These are phyloP conservation scores for Trichomonas vaginalis DNA, from an alignment of 208 protist species.

Conservation along the genomic window DNA sequence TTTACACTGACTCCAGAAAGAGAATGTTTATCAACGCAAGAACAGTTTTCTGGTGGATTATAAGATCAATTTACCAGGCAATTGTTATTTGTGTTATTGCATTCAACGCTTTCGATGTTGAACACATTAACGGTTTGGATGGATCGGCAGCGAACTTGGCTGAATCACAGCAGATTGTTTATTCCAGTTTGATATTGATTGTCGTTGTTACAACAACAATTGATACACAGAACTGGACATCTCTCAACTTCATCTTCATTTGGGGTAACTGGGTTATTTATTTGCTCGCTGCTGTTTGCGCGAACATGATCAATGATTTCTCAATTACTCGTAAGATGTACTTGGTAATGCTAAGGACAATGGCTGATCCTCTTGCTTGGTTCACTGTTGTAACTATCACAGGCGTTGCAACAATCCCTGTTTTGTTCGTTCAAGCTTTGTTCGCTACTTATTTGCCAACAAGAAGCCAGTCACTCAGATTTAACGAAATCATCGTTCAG, in stretches of 20 bases:
- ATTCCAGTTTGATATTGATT: not conserved
- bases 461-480: not conserved
- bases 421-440: not conserved
- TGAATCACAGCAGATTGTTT: not conserved
- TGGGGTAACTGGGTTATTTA: conserved; percentile 5
- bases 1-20: not conserved
- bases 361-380: not conserved
- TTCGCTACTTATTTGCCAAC: not conserved
- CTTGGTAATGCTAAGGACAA: not conserved
- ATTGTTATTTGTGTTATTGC: not conserved
- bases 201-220: not conserved
- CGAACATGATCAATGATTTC: not conserved
- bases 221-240: not conserved
- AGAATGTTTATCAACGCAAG: not conserved
- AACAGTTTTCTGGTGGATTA: conserved; percentile 8
- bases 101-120: not conserved
- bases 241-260: conserved; percentile 6
- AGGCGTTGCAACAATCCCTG: not conserved
- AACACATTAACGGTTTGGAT: not conserved
- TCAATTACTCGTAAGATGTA: not conserved
- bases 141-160: not conserved
- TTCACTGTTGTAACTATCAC: not conserved
- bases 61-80: not conserved
- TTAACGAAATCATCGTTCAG: not conserved
- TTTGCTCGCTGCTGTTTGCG: not conserved